Evolutionary conservation across 2,329 filamentous ascomycete genomes (phyloP), one percentile per base, ranked within the genome.

Genomic region (Periconia digitata): DNA sequence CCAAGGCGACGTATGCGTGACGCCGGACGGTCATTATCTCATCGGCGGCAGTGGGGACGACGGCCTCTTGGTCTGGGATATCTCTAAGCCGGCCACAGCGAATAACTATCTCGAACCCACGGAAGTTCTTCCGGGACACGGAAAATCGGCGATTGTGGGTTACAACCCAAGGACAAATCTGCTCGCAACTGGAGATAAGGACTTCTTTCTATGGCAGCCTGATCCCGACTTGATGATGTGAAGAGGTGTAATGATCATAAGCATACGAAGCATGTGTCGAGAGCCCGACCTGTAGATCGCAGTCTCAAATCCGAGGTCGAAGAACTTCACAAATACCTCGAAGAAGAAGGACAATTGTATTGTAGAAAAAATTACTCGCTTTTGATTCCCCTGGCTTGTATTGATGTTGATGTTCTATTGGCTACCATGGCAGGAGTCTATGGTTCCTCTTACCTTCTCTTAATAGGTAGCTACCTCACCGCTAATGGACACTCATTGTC

Each of bases 141-240:
- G 84, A 78, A 67, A 85, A 72, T 84, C 84, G 4, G 87, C 87
- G 1, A 81, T 95, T 12, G 79, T 96, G 36, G 89, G 88, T 18
- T 94, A 91, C 69, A 97, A 96, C 67, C 94, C 92, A 21, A 82
- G 92, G 42, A 94, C 87, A 72, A 96, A 97, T 71, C 85, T 96
- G 76, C 81, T 97, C 58, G 92, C 90, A 8, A 94, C 87, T 38
- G 94, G 90, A 3, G 92, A 97, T 61, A 87, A 87, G 64, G 91
- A 96, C 44, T 57, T 78, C n/a, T 63, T 73, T 46, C 59, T 79
- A 15, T 79, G 76, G 76, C 56, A 76, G 50, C 75, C 76, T 17
- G 76, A 78, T 59, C 59, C 69, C 13, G 76, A 78, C 56, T 47
- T 69, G 10, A 69, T 71, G 63, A 63, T 69, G 44, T 70, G 51